Conservation (phyloP, 768 basidiomycete species). For the Coprinopsis sp. region DNA sequence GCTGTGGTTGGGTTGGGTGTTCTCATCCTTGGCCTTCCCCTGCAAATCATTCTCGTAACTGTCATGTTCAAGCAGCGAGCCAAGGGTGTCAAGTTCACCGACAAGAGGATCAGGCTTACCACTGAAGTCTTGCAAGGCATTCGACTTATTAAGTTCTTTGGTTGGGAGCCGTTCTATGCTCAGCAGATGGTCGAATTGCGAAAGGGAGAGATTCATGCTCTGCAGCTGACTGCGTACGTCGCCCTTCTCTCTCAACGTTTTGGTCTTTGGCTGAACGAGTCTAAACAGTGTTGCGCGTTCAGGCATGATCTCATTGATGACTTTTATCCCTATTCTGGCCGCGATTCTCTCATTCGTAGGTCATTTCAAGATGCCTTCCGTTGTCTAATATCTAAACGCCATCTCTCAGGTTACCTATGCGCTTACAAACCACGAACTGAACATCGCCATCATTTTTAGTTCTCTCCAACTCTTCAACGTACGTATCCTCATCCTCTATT, state of each 20-base stretch:
- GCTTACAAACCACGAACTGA: slow-evolving; percentile 49
- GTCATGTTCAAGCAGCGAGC: slow-evolving; percentile 49
- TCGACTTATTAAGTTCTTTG: slow-evolving; percentile 60
- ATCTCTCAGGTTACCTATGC: slow-evolving; percentile 54
- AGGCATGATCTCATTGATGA: slow-evolving; percentile 38
- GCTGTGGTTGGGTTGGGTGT: slow-evolving; percentile 61
- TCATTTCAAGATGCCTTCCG: slow-evolving; percentile 1
- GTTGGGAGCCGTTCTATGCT: slow-evolving; percentile 52
- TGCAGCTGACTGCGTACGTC: slow-evolving; percentile 35
- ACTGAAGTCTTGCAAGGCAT: slow-evolving; percentile 69
- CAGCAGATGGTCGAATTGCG: slow-evolving; percentile 37
- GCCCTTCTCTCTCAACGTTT: neutral
- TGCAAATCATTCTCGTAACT: slow-evolving; percentile 49
- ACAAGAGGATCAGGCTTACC: slow-evolving; percentile 58
- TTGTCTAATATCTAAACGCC: neutral
- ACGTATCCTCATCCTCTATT: slow-evolving; percentile 9
- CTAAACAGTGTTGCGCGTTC: slow-evolving; percentile 31
- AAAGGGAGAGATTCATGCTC: slow-evolving; percentile 33
- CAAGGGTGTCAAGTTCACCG: slow-evolving; percentile 61
- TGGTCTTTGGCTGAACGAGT: neutral
- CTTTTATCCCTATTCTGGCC: slow-evolving; percentile 48
- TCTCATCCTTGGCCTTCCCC: slow-evolving; percentile 52
- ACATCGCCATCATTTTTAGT: slow-evolving; percentile 51
- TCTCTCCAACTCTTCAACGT: slow-evolving; percentile 59
- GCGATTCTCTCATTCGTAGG: slow-evolving; percentile 50